Evolutionary conservation across 202 grass and related monocot genomes (phyloP), one percentile per base, ranked within the genome.

Genomic region (Brachypodium distachyon): DNA sequence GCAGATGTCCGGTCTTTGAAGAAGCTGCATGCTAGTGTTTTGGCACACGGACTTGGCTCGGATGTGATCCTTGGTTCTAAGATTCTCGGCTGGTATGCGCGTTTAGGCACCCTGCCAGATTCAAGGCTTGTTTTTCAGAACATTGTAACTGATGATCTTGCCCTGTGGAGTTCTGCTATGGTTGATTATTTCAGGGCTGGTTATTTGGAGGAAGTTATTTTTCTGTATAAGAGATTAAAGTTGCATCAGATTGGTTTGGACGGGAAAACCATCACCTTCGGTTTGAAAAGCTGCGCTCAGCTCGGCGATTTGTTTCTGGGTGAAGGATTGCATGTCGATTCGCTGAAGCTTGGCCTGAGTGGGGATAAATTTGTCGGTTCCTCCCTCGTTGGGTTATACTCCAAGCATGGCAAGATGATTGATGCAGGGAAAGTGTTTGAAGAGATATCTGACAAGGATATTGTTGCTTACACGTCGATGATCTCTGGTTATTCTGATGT

Each of bases 381-480:
- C 60, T 90, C 83, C 29, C 80, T 90, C 43, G 36, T 86, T 38
- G 80, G 75, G 41, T 72, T 90, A 40, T 90, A 90, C 83, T 90
- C 80, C 17, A 83, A 74, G 67, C 65, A 80, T 60, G 70, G 57
- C 43, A 65, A 33, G 43, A 76, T 77, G 26, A n/a, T 77, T 12
- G 80, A 80, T 83, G 73, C 79, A 38, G 33, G 61, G 1, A 51
- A 29, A 79, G 83, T n/a, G 11, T 86, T 90, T 38, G 12, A 83
- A 72, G 88, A 90, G 61, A 90, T 90, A 25, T 56, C 66, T 2
- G 17, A 67, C 48, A 90, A 83, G 79, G 83, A 90, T 49, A 72
- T 67, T n/a, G 80, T 90, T 86, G 64, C 70, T 53, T 90, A 83
- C 44, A 90, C 88, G 27, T 73, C 88, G 4, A 67, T 90, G 88